phyloP scores from a whole-genome alignment of 202 grass and related monocot species.

The Hordeum pubiflorum region DNA sequence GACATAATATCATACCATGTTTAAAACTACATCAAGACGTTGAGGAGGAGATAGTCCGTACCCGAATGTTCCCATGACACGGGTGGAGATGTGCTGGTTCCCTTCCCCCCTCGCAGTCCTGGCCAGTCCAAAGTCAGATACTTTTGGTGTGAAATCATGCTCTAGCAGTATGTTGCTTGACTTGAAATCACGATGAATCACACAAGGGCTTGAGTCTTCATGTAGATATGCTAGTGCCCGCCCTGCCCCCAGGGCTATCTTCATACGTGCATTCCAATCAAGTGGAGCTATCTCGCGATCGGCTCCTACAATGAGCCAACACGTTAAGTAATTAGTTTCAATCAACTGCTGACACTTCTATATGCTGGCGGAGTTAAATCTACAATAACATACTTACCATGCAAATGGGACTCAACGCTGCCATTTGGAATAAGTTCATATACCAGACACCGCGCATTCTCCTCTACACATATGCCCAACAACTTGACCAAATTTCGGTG shows the following conservation, averaged over 20 bases:
- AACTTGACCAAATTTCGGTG: constrained; percentile 95
- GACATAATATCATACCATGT: background rate
- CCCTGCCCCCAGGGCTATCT: constrained; percentile 86
- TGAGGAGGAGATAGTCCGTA: constrained; percentile 21
- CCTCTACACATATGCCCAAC: constrained; percentile 87
- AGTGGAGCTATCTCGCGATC: constrained; percentile 60
- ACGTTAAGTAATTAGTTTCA: background rate
- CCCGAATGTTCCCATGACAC: constrained; percentile 98
- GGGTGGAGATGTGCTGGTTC: constrained; percentile 84
- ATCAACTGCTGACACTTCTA: constrained; percentile 6
- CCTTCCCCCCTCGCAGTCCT: constrained; percentile 74
- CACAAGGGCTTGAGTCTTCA: constrained; percentile 93
- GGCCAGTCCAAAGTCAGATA: constrained; percentile 92
- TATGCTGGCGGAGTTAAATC: constrained; percentile 4
- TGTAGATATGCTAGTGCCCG: constrained; percentile 88
- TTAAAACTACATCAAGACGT: background rate
- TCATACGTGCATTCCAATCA: constrained; percentile 97
- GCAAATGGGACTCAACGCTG: constrained; percentile 93
- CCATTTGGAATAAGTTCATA: constrained; percentile 97
- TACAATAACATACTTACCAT: constrained; percentile 53
- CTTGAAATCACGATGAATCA: constrained; percentile 99
- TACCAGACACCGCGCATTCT: constrained; percentile 72
- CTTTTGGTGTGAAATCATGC: constrained; percentile 90
- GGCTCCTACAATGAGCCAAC: constrained; percentile 30
- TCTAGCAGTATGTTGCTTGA: constrained; percentile 94